Evolutionary conservation across 2,329 filamentous ascomycete genomes (phyloP), one percentile per base, ranked within the genome.

Genomic region (Akanthomyces dipterigenus): DNA sequence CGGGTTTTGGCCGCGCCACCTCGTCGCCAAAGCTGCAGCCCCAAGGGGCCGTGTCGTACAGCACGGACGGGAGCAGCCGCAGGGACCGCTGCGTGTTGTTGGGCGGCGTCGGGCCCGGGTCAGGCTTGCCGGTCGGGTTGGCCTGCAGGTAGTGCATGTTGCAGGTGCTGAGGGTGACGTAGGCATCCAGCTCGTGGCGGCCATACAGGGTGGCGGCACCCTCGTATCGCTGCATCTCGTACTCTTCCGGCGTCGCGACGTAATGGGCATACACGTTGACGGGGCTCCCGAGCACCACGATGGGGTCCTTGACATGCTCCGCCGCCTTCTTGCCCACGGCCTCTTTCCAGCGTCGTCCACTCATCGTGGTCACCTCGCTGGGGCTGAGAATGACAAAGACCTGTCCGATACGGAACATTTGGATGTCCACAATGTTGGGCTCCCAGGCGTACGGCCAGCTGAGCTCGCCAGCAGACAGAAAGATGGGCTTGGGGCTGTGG

Each of bases 181-280:
- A 95, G 1, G 92, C 93, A 40, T 89, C 85, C 12, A 97, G 82
- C 0, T 91, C 90, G 72, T 92, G 86, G 2, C 83, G 89, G 0
- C 93, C 93, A 71, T 90, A 95, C 2, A 98, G 84, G 0, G 93
- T 98, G 7, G 89, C 93, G 0, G 91, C 93, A n/a, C 93, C 93
- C 76, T 98, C 93, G 75, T 97, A 97, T 11, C 93, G 88, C 76
- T 97, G 93, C 50, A 95, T 79, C 14, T 77, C 76, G 72, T 95
- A 96, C 73, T 96, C 90, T 72, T 96, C 90, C 31, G 86, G 82
- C 0, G 91, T 93, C 1, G 87, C 74, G 62, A 91, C 85, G 73
- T 93, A 93, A 73, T 93, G 90, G 22, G 90, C 87, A 72, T 97
- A 97, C 62, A 85, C 92, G 71, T 97, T 97, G 54, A 91, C 91